Evolutionary conservation across 2,329 filamentous ascomycete genomes (phyloP), one percentile per base, ranked within the genome.

Genomic region (Chlorencoelia australis): DNA sequence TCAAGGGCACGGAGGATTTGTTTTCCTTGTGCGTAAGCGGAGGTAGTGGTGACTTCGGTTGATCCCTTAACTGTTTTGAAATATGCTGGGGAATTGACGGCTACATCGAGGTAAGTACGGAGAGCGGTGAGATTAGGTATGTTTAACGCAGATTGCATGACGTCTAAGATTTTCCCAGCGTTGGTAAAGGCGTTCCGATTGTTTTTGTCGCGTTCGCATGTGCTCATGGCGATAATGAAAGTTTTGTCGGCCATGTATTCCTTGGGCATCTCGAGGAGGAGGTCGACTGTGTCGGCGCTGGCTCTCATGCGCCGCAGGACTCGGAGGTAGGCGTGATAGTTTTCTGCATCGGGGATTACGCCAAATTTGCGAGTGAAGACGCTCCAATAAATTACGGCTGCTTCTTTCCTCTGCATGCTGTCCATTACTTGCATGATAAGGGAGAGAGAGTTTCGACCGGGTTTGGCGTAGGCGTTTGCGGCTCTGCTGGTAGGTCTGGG

Each of bases 331-430:
- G 68, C 65, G 45, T 76, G 66, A 61, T 79, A 82, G 54, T 85
- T 87, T 44, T 78, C 69, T 7, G 64, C 51, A 55, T 95, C 88
- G 1, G 89, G 87, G 2, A 64, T 54, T 41, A 95, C 61, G n/a
- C 61, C 60, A 55, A 75, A 69, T 9, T 67, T 59, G 2, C 65
- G 56, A 5, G 79, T 82, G 39, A 95, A 63, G 5, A 79, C 54
- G 13, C 79, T 65, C 88, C 88, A 96, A 59, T 95, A 96, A 20
- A 68, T 68, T 35, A 71, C 60, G n/a, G 76, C 82, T n/a, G 72
- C 60, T 10, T 70, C 68, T 6, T 74, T 73, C 35, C 73, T 68
- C 34, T 72, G 69, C 20, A 78, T 69, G 20, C 72, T 67, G 9
- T 68, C 61, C 34, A 85, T 73, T 5, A 79, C 70, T 30, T 74